Evolutionary conservation across 1,284 basidiomycete species (phyloP), one percentile per base, ranked within the genome.

Genomic region (Austroboletus niveus): DNA sequence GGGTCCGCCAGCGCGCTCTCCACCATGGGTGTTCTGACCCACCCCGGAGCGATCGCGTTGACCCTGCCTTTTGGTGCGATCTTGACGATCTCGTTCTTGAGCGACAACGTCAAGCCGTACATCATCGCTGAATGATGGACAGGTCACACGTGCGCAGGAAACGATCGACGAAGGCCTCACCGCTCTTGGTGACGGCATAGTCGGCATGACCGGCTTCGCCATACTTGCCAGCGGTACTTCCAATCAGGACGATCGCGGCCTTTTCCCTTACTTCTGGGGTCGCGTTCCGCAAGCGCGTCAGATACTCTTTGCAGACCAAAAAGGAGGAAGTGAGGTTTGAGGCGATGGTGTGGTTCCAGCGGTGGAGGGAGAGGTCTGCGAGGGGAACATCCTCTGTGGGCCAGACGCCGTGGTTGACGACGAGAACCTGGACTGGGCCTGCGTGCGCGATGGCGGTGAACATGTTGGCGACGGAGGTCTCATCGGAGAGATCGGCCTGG

Each of bases 1-100:
- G 72, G 76, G 58, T 78, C 71, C 50, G 76, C 69, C 46, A 85
- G 64, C 1, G 74, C 70, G 29, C 73, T 69, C 51, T 70, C 75
- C 0, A 77, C 83, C 82, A 82, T 80, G 0, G 79, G 76, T 14
- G 86, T 87, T 53, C 68, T 75, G 7, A 84, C 81, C 85, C 85
- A 90, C 8, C 87, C 87, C 7, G 88, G 88, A 0, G 80, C 84
- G 20, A 90, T 75, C 46, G 76, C 75, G 57, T 90, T 90, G n/a
- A 89, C 86, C 14, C 88, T 75, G 0, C 78, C 88, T 45, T 66
- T 73, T 0, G 87, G 85, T 0, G 85, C 86, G 55, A 89, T 82
- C 65, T 81, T 80, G 30, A 90, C 87, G 51, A 90, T 89, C 66
- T 91, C 88, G 63, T 89, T 90, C 69, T 90, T 89, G 55, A 90